phyloP scores from a whole-genome alignment of 2,329 filamentous ascomycete species.

The Emmonsiellopsis sp. region DNA sequence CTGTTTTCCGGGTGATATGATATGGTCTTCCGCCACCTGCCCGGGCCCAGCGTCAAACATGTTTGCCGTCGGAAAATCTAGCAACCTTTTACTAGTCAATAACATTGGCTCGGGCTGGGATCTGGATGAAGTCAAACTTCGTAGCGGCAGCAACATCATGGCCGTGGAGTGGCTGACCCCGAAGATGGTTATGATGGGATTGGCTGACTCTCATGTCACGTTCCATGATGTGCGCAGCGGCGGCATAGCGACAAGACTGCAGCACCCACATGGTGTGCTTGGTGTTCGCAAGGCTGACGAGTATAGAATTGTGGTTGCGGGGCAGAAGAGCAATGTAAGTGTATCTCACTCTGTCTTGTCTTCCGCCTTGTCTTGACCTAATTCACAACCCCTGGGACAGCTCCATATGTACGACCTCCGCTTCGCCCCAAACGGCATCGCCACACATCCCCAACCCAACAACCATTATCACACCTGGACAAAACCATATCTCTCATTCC shows the following conservation, averaged over 20 bases:
- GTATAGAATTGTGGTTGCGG: constrained; percentile 27
- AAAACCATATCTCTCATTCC: constrained; percentile 28
- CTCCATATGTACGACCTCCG: constrained; percentile 36
- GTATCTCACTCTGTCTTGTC: no score
- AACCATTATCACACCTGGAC: constrained; percentile 20
- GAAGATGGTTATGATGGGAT: constrained; percentile 27
- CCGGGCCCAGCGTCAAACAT: constrained; percentile 19
- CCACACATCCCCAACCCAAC: constrained; percentile 21
- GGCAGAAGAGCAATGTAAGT: constrained; percentile 21
- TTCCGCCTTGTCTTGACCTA: not conserved
- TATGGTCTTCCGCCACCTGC: constrained; percentile 30
- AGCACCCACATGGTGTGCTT: constrained; percentile 26
- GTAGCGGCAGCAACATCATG: constrained; percentile 12
- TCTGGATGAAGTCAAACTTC: constrained; percentile 14
- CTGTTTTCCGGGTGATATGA: constrained; percentile 19
- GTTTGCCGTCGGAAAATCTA: constrained; percentile 31
- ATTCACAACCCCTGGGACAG: constrained; percentile 13
- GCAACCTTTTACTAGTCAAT: constrained; percentile 25
- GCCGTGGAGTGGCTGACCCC: constrained; percentile 31
- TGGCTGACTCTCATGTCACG: constrained; percentile 25
- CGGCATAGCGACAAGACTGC: constrained; percentile 23
- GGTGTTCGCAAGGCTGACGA: constrained; percentile 29
- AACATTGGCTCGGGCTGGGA: constrained; percentile 22
- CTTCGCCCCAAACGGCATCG: constrained; percentile 21
- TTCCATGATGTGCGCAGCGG: constrained; percentile 28